Base-by-base conservation (phyloP, 371 early-diverging fungal species). In the Circinella minor region DNA sequence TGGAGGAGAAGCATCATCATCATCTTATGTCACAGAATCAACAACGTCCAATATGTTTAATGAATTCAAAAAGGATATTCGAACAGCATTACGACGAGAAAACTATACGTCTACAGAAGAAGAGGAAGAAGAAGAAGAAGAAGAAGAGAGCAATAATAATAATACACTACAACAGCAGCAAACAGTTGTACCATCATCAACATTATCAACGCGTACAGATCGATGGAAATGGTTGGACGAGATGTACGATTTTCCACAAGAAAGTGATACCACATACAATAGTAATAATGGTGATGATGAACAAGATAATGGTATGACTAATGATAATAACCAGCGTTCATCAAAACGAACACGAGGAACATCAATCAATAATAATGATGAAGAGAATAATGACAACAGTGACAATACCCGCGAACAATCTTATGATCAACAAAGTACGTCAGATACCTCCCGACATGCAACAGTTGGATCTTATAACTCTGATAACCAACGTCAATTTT, bases 181-280 rank as follows among this genome's bases (percentile, higher is more conserved):
- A 11, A 43, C 43, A n/a, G 36, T 63, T 27, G 38, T 49, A 61
- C 34, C 49, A 34, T 14, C 66, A 27, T 27, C 27, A 47, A 20
- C 27, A 39, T 59, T 17, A 48, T 48, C 48, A 27, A 27, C 27
- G 27, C 27, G 27, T 3, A 17, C 10, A 3, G 55, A 55, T 27
- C 72, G 68, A 43, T 72, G 72, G 72, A 67, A 67, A 60, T 72
- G 68, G 67, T 55, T 72, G 3, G 68, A 72, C n/a, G 54, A 18
- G 47, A 72, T 72, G 72, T 72, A 72, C 43, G 63, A 48, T 15
- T 47, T 46, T 54, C 43, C 6, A 43, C 43, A 11, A 43, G 43
- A 43, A 43, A 11, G 2, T 27, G 27, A 27, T 27, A 27, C 27
- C 27, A 27, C 27, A 27, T 27, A 27, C 27, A 27, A 27, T 1